phyloP scores from a whole-genome alignment of 2,329 filamentous ascomycete species.

The Fusarium haematococcum region DNA sequence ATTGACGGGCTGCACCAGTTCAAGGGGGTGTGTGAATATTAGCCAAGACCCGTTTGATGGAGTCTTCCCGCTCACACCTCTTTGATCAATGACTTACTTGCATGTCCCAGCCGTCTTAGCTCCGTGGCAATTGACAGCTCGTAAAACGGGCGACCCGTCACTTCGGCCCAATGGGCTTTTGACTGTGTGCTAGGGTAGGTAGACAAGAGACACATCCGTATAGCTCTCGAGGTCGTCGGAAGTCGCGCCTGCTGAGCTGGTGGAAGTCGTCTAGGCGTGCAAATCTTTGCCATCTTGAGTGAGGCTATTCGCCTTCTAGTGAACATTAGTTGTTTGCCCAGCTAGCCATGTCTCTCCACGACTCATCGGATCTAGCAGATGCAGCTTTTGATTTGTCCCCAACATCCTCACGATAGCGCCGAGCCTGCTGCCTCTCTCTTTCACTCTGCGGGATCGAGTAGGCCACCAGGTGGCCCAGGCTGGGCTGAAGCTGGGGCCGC shows the following conservation, averaged over 20 bases:
- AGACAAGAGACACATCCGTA: background rate
- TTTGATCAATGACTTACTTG: background rate
- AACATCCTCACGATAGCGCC: background rate
- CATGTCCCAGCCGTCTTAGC: background rate
- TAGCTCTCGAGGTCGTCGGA: background rate
- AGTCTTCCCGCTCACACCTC: background rate
- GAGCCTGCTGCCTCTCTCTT: background rate
- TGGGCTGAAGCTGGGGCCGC: background rate
- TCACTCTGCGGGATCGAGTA: background rate
- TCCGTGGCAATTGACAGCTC: background rate
- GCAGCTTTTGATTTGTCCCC: background rate
- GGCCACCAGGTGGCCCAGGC: background rate
- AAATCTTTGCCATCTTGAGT: background rate
- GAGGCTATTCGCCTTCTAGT: background rate
- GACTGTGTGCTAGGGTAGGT: background rate
- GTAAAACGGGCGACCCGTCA: background rate
- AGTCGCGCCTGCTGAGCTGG: background rate
- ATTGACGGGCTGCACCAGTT: background rate
- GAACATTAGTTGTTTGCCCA: background rate
- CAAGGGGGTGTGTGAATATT: background rate
- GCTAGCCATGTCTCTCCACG: background rate
- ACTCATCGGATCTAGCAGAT: background rate
- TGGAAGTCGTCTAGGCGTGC: background rate
- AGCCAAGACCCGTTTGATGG: background rate
- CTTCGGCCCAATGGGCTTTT: background rate